These are phyloP conservation scores for Echites panduratus DNA, from an alignment of 257 asterid genomes.

Conservation along the genomic window DNA sequence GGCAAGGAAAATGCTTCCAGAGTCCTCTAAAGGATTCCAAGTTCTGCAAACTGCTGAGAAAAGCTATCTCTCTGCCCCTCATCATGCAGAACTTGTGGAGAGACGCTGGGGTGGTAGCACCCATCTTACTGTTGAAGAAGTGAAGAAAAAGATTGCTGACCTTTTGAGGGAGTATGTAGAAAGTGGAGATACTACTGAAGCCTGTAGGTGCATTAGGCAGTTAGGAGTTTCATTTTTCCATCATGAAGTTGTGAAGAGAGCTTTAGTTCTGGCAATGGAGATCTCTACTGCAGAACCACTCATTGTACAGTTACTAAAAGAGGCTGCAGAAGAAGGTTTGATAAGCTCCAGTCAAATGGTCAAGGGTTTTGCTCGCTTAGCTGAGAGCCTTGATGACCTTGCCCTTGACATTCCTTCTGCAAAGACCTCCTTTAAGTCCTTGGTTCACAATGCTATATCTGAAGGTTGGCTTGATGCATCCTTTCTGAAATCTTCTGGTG, in stretches of 20 bases:
- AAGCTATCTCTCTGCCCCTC: slow-evolving; percentile 97
- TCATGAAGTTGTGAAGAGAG: slow-evolving; percentile 96
- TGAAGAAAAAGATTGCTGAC: slow-evolving; percentile 81
- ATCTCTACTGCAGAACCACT: slow-evolving; percentile 55
- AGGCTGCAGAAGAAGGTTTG: slow-evolving; percentile 90
- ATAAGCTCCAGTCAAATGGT: slow-evolving; percentile 91
- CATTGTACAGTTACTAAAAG: slow-evolving; percentile 63
- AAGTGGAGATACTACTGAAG: slow-evolving; percentile 93
- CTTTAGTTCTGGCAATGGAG: slow-evolving; percentile 84
- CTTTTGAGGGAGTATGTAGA: slow-evolving; percentile 78
- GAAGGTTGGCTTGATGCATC: slow-evolving; percentile 93
- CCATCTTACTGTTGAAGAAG: slow-evolving; percentile 87
- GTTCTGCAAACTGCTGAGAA: slow-evolving; percentile 76
- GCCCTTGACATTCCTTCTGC: slow-evolving; percentile 98
- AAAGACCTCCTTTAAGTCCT: slow-evolving; percentile 40
- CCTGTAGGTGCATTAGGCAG: slow-evolving; percentile 84
- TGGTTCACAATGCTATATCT: slow-evolving; percentile 69
- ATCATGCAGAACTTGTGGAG: slow-evolving; percentile 97
- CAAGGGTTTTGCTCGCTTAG: slow-evolving; percentile 73
- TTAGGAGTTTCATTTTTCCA: slow-evolving; percentile 91
- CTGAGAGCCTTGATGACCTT: slow-evolving; percentile 93
- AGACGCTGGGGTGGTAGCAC: slow-evolving; percentile 99
- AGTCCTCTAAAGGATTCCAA: slow-evolving; percentile 69
- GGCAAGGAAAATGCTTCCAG: slow-evolving; percentile 67
- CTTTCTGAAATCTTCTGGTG: slow-evolving; percentile 39